These are phyloP conservation scores for Elsinoe perseae DNA, from an alignment of 2,329 filamentous ascomycete genomes.

Conservation along the genomic window DNA sequence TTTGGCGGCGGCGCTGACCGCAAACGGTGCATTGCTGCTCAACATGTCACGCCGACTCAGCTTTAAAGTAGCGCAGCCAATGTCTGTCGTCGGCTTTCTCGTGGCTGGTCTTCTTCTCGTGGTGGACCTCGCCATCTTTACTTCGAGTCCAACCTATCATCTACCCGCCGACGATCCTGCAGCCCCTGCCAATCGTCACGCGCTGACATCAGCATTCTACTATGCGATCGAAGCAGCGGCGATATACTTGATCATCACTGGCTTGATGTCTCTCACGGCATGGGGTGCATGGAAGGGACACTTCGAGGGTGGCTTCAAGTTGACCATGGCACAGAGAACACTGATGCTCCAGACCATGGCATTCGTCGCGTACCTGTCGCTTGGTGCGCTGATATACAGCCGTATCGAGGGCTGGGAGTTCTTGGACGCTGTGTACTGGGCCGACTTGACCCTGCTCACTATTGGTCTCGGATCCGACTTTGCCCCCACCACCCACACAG, in stretches of 20 bases:
- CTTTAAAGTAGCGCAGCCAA: slow-evolving; percentile 51
- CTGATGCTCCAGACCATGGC: slow-evolving; percentile 47
- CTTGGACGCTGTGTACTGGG: slow-evolving; percentile 49
- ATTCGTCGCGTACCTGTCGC: slow-evolving; percentile 42
- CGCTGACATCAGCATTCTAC: slow-evolving; percentile 51
- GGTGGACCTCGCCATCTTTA: slow-evolving; percentile 41
- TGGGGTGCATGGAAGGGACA: slow-evolving; percentile 47
- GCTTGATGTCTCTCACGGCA: slow-evolving; percentile 48
- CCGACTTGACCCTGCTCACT: slow-evolving; percentile 49
- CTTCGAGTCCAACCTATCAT: slow-evolving; percentile 39
- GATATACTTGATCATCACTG: slow-evolving; percentile 50
- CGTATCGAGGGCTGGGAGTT: slow-evolving; percentile 47
- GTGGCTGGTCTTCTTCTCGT: slow-evolving; percentile 48
- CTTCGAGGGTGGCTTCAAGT: slow-evolving; percentile 49
- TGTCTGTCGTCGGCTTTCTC: slow-evolving; percentile 54
- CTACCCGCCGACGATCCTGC: slow-evolving; percentile 25
- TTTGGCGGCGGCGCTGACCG: slow-evolving; percentile 45
- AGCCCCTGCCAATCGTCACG: slow-evolving; percentile 28
- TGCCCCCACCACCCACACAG: slow-evolving; percentile 42
- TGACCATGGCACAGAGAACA: slow-evolving; percentile 51
- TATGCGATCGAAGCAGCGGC: slow-evolving; percentile 52
- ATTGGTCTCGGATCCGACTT: slow-evolving; percentile 46
- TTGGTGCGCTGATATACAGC: slow-evolving; percentile 41
- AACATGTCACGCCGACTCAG: slow-evolving; percentile 52
- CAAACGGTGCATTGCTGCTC: slow-evolving; percentile 49